Conservation (phyloP, 495 filamentous ascomycete genomes). For the Lineolata rhizophorae region DNA sequence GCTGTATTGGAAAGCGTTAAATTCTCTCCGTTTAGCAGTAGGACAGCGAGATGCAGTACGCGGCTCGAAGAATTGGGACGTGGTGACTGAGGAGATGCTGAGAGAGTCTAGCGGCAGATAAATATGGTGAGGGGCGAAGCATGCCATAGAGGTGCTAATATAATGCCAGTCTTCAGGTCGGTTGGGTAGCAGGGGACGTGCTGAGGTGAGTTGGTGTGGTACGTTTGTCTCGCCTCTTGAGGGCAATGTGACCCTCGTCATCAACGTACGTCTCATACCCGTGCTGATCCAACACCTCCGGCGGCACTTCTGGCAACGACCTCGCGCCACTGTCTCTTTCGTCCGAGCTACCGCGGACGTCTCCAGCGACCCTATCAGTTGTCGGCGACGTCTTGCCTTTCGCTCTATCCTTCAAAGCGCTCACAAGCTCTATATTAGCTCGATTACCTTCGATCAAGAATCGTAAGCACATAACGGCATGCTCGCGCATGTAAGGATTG, state of each 20-base stretch:
- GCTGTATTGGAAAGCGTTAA: too few relatives aligned
- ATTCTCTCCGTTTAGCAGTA: too few relatives aligned
- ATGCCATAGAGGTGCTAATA: too few relatives aligned
- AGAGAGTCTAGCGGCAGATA: too few relatives aligned
- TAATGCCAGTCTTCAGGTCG: too few relatives aligned
- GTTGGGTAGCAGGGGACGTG: too few relatives aligned
- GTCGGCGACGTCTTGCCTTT: background rate
- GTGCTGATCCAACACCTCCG: slow-evolving; percentile 18
- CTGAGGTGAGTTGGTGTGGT: too few relatives aligned
- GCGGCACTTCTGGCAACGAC: slow-evolving; percentile 11
- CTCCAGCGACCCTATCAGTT: background rate
- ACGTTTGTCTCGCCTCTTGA: slow-evolving; percentile 13
- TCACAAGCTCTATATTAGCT: slow-evolving; percentile 55
- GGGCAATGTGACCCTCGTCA: slow-evolving; percentile 14
- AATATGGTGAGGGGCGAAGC: too few relatives aligned
- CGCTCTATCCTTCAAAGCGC: slow-evolving; percentile 25
- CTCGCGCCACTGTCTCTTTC: slow-evolving; percentile 1
- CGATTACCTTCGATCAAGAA: slow-evolving; percentile 70
- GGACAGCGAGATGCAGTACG: too few relatives aligned
- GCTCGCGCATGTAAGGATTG: slow-evolving; percentile 77
- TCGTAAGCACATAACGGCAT: slow-evolving; percentile 74
- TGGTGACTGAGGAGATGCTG: too few relatives aligned
- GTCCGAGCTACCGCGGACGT: too few relatives aligned
- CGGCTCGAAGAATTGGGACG: too few relatives aligned
- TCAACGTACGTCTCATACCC: slow-evolving; percentile 23